A percentile compares a stretch with the other conserved stretches of the same genome.
Evolutionary conservation across 2,329 filamentous ascomycete species (phyloP).

Genomic region (Pestalotiopsis sp.): DNA sequence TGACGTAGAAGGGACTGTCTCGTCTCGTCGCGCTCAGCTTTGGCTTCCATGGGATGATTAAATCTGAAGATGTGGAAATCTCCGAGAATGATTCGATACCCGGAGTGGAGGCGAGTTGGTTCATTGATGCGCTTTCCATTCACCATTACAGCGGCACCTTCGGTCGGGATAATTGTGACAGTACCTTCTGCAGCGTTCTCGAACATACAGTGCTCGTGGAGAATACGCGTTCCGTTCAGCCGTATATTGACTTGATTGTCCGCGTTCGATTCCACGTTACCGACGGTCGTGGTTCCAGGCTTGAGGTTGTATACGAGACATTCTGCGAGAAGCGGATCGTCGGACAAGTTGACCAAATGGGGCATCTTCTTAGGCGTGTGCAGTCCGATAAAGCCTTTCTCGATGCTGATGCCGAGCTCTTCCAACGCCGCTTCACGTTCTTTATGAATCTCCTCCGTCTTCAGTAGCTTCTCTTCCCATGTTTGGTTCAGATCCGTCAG

Average conservation of each 20-base stretch:
- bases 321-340: slow-evolving; percentile 88
- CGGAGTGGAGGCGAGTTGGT: slow-evolving; percentile 82
- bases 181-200: slow-evolving; percentile 85
- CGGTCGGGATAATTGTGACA: slow-evolving; percentile 85
- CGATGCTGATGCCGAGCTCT: slow-evolving; percentile 96
- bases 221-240: slow-evolving; percentile 88
- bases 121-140: slow-evolving; percentile 90
- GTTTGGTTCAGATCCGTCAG: slow-evolving; percentile 96
- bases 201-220: slow-evolving; percentile 90
- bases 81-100: slow-evolving; percentile 91
- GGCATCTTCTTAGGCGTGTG: slow-evolving; percentile 99
- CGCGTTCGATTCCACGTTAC: slow-evolving; percentile 84
- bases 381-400: slow-evolving; percentile 94
- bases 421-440: slow-evolving; percentile 93
- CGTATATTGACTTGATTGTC: slow-evolving; percentile 81
- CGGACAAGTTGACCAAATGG: slow-evolving; percentile 96
- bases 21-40: slow-evolving; percentile 85
- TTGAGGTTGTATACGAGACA: slow-evolving; percentile 98
- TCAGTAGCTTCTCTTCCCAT: slow-evolving; percentile 94
- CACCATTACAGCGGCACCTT: slow-evolving; percentile 97
- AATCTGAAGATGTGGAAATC: slow-evolving; percentile 99
- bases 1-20: slow-evolving; percentile 85
- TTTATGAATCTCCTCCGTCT: slow-evolving; percentile 97
- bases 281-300: slow-evolving; percentile 89
- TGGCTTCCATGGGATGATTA: slow-evolving; percentile 95